These are phyloP conservation scores for Verticillium albo-atrum DNA, from an alignment of 2,329 filamentous ascomycete species.

Conservation along the genomic window DNA sequence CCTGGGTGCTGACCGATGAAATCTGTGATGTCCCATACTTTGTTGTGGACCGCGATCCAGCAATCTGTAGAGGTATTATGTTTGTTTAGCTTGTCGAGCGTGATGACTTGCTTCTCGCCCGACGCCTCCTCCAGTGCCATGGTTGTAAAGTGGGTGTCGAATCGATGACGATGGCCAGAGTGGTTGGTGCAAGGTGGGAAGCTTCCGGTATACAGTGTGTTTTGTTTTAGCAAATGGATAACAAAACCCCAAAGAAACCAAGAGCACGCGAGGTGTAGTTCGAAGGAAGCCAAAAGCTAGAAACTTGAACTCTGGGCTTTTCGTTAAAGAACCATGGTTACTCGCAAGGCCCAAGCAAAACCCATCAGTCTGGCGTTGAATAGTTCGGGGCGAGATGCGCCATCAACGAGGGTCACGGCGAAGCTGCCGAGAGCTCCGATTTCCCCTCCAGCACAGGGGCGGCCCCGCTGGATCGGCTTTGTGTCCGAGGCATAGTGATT, in stretches of 20 bases:
- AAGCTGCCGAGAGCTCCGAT: background rate
- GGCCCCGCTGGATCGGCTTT: background rate
- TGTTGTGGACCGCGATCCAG: conserved; percentile 66
- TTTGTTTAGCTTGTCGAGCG: conserved; percentile 32
- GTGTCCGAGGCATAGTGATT: background rate
- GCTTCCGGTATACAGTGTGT: no score
- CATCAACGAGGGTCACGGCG: background rate
- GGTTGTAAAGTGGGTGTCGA: background rate
- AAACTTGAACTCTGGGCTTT: background rate
- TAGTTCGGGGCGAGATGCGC: no score
- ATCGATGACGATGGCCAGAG: background rate
- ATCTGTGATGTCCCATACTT: conserved; percentile 65
- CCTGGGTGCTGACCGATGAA: conserved; percentile 46
- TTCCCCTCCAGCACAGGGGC: background rate
- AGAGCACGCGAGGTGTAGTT: background rate
- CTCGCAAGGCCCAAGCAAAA: no score
- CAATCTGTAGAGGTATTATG: conserved; percentile 46
- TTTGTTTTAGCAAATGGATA: no score
- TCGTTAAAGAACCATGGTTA: background rate
- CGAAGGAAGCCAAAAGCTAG: background rate
- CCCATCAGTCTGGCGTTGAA: no score
- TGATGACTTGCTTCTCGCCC: conserved; percentile 8
- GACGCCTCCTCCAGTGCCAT: background rate
- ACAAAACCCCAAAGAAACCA: no score
- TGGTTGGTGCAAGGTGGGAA: background rate